Conservation (phyloP, 2,329 filamentous ascomycete genomes). For the Shiraia bambusicola region DNA sequence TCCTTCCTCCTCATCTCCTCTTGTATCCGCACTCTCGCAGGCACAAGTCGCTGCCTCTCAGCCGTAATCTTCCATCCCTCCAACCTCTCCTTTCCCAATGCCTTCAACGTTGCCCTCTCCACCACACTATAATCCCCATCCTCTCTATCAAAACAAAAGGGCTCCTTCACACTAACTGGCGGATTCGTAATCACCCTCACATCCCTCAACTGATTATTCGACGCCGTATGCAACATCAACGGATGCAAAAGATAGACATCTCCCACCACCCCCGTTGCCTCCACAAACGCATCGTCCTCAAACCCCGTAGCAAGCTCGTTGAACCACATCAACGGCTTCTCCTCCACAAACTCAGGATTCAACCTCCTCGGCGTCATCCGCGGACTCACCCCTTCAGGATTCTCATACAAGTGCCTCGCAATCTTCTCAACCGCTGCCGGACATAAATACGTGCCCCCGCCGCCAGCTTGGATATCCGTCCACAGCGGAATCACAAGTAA, state of each 20-base stretch:
- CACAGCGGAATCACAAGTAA: slow-evolving; percentile 69
- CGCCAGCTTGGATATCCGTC: slow-evolving; percentile 61
- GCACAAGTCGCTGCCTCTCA: slow-evolving; percentile 54
- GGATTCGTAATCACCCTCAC: slow-evolving; percentile 59
- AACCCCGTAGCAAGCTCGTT: slow-evolving; percentile 42
- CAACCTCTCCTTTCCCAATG: slow-evolving; percentile 52
- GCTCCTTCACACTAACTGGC: slow-evolving; percentile 54
- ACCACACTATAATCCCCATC: slow-evolving; percentile 58
- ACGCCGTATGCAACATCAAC: slow-evolving; percentile 61
- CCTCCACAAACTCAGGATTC: slow-evolving; percentile 50
- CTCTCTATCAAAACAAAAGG: slow-evolving; percentile 55
- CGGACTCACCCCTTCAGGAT: slow-evolving; percentile 67
- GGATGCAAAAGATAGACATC: slow-evolving; percentile 63
- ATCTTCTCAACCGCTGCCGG: slow-evolving; percentile 60
- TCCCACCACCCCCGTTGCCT: slow-evolving; percentile 56
- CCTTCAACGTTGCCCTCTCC: slow-evolving; percentile 57
- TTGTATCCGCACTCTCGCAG: slow-evolving; percentile 51
- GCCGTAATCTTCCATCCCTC: slow-evolving; percentile 56
- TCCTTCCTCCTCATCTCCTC: slow-evolving; percentile 54
- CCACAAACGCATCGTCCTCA: slow-evolving; percentile 51
- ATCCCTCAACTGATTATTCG: slow-evolving; percentile 51
- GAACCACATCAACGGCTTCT: slow-evolving; percentile 50
- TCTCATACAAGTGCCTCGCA: slow-evolving; percentile 58
- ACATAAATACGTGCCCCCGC: slow-evolving; percentile 67
- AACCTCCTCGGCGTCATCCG: slow-evolving; percentile 60